Evolutionary conservation across 495 filamentous ascomycete genomes (phyloP).

Genomic region (Geoglossum glabrum): DNA sequence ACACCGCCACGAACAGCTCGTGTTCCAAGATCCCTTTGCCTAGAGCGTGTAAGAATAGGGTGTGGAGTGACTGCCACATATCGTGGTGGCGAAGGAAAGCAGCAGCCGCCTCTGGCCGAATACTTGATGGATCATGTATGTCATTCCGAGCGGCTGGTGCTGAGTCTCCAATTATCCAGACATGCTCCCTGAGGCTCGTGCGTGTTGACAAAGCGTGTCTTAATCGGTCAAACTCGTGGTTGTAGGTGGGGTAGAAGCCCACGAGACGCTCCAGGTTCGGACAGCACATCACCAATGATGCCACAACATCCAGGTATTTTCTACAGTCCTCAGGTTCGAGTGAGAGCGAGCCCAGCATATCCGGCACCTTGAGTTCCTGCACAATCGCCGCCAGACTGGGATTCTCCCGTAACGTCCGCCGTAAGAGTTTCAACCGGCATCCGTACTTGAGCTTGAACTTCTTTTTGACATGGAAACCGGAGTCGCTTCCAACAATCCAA

Average conservation of each 20-base stretch:
- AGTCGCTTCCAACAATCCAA: slow-evolving; percentile 48
- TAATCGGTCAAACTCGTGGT: slow-evolving; percentile 52
- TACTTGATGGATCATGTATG: slow-evolving; percentile 11
- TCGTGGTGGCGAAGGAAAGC: slow-evolving; percentile 50
- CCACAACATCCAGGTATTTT: slow-evolving; percentile 35
- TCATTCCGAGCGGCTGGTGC: slow-evolving; percentile 18
- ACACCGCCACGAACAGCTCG: slow-evolving; percentile 43
- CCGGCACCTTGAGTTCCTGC: slow-evolving; percentile 50
- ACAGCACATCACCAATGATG: slow-evolving; percentile 70
- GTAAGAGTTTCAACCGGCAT: slow-evolving; percentile 50
- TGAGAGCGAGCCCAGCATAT: slow-evolving; percentile 10
- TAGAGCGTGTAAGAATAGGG: slow-evolving; percentile 50
- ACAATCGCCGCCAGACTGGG: slow-evolving; percentile 53
- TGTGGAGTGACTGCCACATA: slow-evolving; percentile 51
- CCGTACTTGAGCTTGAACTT: slow-evolving; percentile 46
- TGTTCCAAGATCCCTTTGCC: slow-evolving; percentile 40
- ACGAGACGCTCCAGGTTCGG: slow-evolving; percentile 61
- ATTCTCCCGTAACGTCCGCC: slow-evolving; percentile 53
- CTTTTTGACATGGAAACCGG: slow-evolving; percentile 35
- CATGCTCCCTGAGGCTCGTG: slow-evolving; percentile 50
- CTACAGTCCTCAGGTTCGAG: not conserved
- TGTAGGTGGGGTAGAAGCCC: slow-evolving; percentile 49
- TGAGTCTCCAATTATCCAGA: slow-evolving; percentile 44
- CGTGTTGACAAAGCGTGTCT: slow-evolving; percentile 65
- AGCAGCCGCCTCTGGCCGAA: slow-evolving; percentile 39